Conservation (phyloP, 768 basidiomycete species). For the Kondoa malvinella region DNA sequence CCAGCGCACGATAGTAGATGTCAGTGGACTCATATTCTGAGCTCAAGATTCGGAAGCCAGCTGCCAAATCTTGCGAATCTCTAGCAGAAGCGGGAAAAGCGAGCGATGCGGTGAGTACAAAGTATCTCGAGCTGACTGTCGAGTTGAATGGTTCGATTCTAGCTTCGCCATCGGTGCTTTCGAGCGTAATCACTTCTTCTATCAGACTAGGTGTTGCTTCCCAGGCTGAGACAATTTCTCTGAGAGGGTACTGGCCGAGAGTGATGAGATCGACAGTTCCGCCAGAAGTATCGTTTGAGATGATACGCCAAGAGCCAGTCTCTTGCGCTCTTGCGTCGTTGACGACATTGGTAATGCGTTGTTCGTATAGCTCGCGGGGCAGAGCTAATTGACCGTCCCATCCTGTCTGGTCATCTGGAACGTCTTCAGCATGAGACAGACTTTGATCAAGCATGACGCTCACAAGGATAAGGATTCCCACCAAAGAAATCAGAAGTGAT, state of each 20-base stretch:
- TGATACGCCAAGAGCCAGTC: not conserved
- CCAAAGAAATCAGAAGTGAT: not conserved
- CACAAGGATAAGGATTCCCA: not conserved
- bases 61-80: too few species aligned
- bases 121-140: not conserved
- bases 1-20: too few species aligned
- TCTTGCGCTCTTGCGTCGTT: not conserved
- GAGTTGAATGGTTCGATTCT: too few species aligned
- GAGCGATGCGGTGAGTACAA: not conserved
- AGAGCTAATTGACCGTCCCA: not conserved
- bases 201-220: not conserved
- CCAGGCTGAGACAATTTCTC: not conserved
- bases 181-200: not conserved
- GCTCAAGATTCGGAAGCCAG: too few species aligned
- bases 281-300: not conserved
- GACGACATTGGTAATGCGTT: not conserved
- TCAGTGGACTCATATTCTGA: too few species aligned
- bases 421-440: not conserved
- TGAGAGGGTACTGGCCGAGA: not conserved
- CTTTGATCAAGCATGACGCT: too few species aligned
- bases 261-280: not conserved
- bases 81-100: too few species aligned
- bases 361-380: not conserved
- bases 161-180: not conserved
- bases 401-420: not conserved